Conservation (phyloP, 1,139 yeast species). For the Barnettozyma hawaiiensis region DNA sequence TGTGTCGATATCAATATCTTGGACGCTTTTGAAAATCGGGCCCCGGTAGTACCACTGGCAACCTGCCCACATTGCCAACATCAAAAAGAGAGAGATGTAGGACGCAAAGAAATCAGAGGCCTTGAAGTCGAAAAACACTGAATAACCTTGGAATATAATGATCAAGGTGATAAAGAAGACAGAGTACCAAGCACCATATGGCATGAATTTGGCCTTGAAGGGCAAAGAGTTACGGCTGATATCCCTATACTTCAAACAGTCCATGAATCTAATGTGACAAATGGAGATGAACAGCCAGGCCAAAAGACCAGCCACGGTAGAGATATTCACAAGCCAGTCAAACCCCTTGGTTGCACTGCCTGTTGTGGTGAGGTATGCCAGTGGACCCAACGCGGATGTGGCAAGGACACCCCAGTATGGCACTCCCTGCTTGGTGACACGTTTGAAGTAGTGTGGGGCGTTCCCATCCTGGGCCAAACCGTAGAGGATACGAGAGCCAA, state of each 20-base stretch:
- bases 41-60: neutral
- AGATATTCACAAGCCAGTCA: constrained; percentile 71
- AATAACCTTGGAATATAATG: constrained; percentile 60
- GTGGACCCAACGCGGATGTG: constrained; percentile 56
- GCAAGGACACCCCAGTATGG: constrained; percentile 55
- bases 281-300: constrained; percentile 66
- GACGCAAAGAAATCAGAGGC: constrained; percentile 53
- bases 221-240: constrained; percentile 64
- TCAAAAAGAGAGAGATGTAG: constrained; percentile 50
- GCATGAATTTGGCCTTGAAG: constrained; percentile 61
- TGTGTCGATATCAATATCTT: constrained; percentile 56
- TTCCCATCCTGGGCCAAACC: constrained; percentile 40
- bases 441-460: neutral
- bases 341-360: constrained; percentile 65
- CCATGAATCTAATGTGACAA: constrained; percentile 63
- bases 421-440: constrained; percentile 54
- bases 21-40: constrained; percentile 27
- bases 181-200: constrained; percentile 56
- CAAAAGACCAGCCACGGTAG: constrained; percentile 59
- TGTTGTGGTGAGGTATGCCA: constrained; percentile 65
- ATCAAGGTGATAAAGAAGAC: constrained; percentile 43
- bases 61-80: constrained; percentile 19
- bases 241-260: constrained; percentile 48
- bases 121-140: constrained; percentile 46
- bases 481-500: constrained; percentile 45